A percentile compares a stretch with the other conserved stretches of the same genome.
phyloP scores from a whole-genome alignment of 179 eudicot genomes.

The Heliamphora pulchella region DNA sequence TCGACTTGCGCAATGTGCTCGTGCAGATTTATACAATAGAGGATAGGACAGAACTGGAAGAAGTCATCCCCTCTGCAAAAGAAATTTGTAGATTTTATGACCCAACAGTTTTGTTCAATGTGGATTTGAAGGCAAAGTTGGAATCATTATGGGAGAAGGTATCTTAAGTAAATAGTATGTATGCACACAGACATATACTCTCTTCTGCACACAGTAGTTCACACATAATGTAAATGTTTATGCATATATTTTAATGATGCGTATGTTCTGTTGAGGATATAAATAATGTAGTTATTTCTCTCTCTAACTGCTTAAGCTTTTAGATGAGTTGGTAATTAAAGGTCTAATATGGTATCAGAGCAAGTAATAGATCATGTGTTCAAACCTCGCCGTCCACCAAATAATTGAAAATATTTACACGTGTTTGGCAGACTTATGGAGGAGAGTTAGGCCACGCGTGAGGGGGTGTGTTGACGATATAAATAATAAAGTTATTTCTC shows the following conservation, averaged over 20 bases:
- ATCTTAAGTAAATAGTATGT: not conserved
- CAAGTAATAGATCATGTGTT: no score
- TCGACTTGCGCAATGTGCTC: not conserved
- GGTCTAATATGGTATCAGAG: no score
- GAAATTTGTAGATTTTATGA: conserved; percentile 37
- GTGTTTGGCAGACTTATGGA: no score
- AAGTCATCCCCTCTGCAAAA: conserved; percentile 30
- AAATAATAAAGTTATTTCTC: no score
- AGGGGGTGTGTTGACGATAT: no score
- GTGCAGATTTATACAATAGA: conserved; percentile 36
- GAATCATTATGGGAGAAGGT: conserved; percentile 41
- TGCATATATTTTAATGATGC: not conserved
- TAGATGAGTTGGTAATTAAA: no score
- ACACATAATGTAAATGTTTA: not conserved
- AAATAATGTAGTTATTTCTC: no score
- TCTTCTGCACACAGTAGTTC: conserved; percentile 1
- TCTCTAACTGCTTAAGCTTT: no score
- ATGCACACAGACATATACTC: not conserved
- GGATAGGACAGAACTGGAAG: conserved; percentile 34
- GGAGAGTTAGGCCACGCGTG: no score
- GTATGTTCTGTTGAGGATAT: no score
- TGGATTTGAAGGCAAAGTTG: conserved; percentile 31
- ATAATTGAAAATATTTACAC: no score
- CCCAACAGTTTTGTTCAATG: conserved; percentile 21
- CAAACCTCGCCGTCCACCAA: no score